Evolutionary conservation across 129 eudicot genomes (phyloP).

Genomic region (Flaveria brownii): DNA sequence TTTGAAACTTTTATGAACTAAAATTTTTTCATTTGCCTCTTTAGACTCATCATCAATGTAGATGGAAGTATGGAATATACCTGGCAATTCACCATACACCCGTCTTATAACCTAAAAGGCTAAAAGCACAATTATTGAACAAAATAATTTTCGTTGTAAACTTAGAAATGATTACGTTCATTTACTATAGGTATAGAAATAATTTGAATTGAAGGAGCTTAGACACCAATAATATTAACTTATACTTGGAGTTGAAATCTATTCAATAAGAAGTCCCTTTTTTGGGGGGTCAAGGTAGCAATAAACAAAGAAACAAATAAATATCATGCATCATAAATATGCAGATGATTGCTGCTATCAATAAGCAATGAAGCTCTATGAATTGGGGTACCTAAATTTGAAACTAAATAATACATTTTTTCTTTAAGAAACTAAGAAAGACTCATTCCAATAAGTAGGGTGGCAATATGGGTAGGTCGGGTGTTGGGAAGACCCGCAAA

Average conservation of each 20-base stretch:
- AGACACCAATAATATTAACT: neutral
- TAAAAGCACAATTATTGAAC: neutral
- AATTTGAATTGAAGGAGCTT: slow-evolving; percentile 2
- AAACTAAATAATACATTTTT: neutral
- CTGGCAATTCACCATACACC: neutral
- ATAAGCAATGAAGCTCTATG: neutral
- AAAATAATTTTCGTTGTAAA: neutral
- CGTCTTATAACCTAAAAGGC: neutral
- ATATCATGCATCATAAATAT: neutral
- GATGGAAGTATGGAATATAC: neutral
- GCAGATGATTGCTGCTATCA: neutral
- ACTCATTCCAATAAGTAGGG: neutral
- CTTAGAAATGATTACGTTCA: neutral
- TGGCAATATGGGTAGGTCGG: neutral
- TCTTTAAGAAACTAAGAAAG: neutral
- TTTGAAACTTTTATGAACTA: neutral
- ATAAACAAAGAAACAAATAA: neutral
- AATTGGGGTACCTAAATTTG: neutral
- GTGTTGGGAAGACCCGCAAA: neutral
- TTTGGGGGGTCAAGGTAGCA: neutral
- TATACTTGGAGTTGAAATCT: neutral
- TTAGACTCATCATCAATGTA: slow-evolving; percentile 3
- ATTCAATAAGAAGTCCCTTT: neutral
- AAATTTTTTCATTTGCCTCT: neutral
- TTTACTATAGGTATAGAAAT: neutral